Evolutionary conservation across 345 rosid genomes (phyloP).

Genomic region (Zanthoxylum bungeanum): DNA sequence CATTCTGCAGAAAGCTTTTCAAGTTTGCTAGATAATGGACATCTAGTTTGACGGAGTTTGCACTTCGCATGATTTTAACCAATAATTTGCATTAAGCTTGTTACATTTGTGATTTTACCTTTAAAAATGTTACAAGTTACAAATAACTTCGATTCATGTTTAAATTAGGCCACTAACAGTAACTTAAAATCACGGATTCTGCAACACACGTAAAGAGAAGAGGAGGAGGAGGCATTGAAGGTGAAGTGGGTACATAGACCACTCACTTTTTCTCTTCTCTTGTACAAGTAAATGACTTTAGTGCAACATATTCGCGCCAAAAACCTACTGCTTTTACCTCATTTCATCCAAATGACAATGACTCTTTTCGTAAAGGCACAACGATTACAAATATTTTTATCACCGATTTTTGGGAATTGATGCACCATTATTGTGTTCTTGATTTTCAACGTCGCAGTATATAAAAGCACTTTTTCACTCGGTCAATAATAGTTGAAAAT

Average conservation of each 20-base stretch:
- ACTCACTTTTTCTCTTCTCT: constrained; percentile 2
- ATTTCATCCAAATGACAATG: constrained; percentile 13
- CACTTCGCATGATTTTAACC: background rate
- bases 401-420: constrained; percentile 5
- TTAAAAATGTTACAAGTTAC: too few relatives aligned
- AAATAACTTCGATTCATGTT: background rate
- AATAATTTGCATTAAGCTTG: background rate
- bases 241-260: constrained; percentile 10
- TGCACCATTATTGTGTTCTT: background rate
- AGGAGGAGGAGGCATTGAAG: background rate
- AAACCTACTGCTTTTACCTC: too few relatives aligned
- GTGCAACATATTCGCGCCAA: constrained; percentile 16
- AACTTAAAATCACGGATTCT: background rate
- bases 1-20: background rate
- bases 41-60: too few relatives aligned
- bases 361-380: constrained; percentile 15
- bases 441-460: constrained; percentile 3
- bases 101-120: background rate
- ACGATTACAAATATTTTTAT: background rate
- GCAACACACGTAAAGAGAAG: background rate
- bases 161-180: background rate
- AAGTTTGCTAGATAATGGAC: background rate
- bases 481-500: background rate
- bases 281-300: constrained; percentile 4
- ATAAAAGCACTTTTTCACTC: background rate